Evolutionary conservation across 2,329 filamentous ascomycete genomes (phyloP).

Genomic region (Fusarium palustre): DNA sequence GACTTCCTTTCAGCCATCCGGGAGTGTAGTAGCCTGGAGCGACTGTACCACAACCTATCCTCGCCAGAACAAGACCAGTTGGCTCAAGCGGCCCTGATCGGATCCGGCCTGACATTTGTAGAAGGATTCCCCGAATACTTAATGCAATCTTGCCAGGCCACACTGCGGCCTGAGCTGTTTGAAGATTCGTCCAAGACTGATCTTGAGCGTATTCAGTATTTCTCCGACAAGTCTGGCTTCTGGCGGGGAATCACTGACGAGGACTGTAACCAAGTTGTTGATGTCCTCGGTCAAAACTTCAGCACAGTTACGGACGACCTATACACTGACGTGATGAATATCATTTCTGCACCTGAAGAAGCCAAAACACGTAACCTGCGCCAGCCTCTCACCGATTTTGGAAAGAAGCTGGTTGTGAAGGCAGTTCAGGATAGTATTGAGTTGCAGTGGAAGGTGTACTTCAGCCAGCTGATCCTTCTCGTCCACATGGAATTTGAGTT

Average conservation of each 20-base stretch:
- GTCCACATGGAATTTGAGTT: constrained; percentile 89
- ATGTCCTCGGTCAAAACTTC: constrained; percentile 74
- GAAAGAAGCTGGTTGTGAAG: constrained; percentile 78
- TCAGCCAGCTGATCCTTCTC: constrained; percentile 84
- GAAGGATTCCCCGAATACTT: constrained; percentile 77
- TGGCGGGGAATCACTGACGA: constrained; percentile 85
- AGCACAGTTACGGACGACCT: constrained; percentile 67
- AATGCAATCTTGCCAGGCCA: constrained; percentile 73
- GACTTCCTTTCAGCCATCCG: constrained; percentile 84
- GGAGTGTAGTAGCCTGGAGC: constrained; percentile 81
- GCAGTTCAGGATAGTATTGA: constrained; percentile 83
- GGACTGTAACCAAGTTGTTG: constrained; percentile 76
- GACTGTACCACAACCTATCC: constrained; percentile 75
- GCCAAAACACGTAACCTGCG: constrained; percentile 59
- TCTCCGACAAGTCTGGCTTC: constrained; percentile 84
- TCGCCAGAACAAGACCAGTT: constrained; percentile 64
- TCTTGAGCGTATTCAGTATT: constrained; percentile 78
- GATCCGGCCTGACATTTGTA: constrained; percentile 76
- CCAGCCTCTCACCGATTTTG: constrained; percentile 77
- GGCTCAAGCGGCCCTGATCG: constrained; percentile 71
- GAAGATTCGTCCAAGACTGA: constrained; percentile 77
- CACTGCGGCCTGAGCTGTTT: constrained; percentile 78
- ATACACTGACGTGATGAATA: constrained; percentile 63
- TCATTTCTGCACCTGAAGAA: constrained; percentile 61
- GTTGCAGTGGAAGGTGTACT: constrained; percentile 77